phyloP scores from a whole-genome alignment of 1,139 yeast species.

The Yamadazyma sp. region DNA sequence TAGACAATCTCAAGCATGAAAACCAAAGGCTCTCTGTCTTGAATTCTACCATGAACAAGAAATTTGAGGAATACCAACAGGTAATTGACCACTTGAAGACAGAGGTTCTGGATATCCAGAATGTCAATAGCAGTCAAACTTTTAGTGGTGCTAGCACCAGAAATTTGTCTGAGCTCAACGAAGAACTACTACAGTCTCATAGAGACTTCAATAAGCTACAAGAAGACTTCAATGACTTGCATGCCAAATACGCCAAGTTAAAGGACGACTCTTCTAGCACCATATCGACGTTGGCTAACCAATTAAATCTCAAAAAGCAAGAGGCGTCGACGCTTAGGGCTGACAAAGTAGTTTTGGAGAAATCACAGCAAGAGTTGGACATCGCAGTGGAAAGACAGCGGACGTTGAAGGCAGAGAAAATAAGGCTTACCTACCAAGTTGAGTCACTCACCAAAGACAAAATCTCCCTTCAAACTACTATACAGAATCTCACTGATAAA shows the following conservation, averaged over 20 bases:
- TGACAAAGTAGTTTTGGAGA: conserved; percentile 24
- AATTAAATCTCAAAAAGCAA: conserved; percentile 29
- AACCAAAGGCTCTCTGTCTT: conserved; percentile 18
- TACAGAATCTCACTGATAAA: conserved; percentile 33
- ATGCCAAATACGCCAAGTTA: conserved; percentile 22
- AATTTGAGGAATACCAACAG: conserved; percentile 32
- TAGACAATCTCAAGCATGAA: conserved; percentile 20
- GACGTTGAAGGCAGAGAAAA: conserved; percentile 49
- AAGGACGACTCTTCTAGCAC: conserved; percentile 27
- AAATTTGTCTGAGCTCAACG: conserved; percentile 14
- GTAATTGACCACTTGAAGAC: conserved; percentile 33
- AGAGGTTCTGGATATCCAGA: conserved; percentile 29
- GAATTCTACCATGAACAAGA: conserved; percentile 21
- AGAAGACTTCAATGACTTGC: conserved; percentile 22
- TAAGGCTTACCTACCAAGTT: conserved; percentile 40
- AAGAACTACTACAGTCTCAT: conserved; percentile 23
- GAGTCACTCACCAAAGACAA: conserved; percentile 43
- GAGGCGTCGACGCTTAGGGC: conserved; percentile 23
- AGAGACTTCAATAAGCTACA: conserved; percentile 24
- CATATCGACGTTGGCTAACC: conserved; percentile 28
- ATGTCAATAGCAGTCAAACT: conserved; percentile 4
- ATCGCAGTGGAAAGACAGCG: conserved; percentile 50
- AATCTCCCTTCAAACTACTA: conserved; percentile 30
- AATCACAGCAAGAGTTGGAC: conserved; percentile 39
- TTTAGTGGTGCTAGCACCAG: conserved; percentile 1